Evolutionary conservation across 2,329 filamentous ascomycete species (phyloP).

Genomic region (Pseudocercospora ulei): DNA sequence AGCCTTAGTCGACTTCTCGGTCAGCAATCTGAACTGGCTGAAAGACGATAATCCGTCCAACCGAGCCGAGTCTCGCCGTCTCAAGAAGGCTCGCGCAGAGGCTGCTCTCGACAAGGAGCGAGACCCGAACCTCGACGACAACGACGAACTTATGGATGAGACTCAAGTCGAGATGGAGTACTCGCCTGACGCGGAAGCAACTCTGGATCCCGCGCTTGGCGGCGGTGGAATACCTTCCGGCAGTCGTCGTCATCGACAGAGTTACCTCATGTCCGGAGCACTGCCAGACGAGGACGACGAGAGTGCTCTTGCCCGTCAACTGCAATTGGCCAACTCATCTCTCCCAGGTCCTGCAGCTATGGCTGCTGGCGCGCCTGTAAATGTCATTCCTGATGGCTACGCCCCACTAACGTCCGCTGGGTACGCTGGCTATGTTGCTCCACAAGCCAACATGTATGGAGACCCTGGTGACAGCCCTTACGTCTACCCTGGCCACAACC

Average conservation of each 20-base stretch:
- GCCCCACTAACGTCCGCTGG: conserved; percentile 27
- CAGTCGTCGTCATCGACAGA: conserved; percentile 9
- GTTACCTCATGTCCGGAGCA: conserved; percentile 16
- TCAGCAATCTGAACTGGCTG: conserved; percentile 80
- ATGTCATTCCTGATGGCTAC: conserved; percentile 29
- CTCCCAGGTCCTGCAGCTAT: conserved; percentile 29
- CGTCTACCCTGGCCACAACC: conserved; percentile 24
- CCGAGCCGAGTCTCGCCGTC: conserved; percentile 33
- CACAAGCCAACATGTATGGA: conserved; percentile 30
- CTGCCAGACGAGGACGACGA: conserved; percentile 24
- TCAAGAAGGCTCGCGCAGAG: conserved; percentile 43
- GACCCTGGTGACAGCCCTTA: conserved; percentile 25
- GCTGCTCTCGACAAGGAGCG: conserved; percentile 45
- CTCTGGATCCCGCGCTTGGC: conserved; percentile 34
- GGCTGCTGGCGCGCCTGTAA: conserved; percentile 25
- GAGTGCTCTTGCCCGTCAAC: conserved; percentile 25
- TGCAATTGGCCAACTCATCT: conserved; percentile 29
- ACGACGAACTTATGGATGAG: conserved; percentile 32
- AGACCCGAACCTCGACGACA: conserved; percentile 41
- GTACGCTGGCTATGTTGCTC: conserved; percentile 28
- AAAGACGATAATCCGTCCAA: conserved; percentile 43
- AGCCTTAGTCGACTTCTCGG: conserved; percentile 77
- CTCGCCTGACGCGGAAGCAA: conserved; percentile 32
- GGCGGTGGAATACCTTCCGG: conserved; percentile 13
- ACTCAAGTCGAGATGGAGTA: conserved; percentile 38